phyloP scores from a whole-genome alignment of 2,329 filamentous ascomycete genomes.

The Beauveria varroae region DNA sequence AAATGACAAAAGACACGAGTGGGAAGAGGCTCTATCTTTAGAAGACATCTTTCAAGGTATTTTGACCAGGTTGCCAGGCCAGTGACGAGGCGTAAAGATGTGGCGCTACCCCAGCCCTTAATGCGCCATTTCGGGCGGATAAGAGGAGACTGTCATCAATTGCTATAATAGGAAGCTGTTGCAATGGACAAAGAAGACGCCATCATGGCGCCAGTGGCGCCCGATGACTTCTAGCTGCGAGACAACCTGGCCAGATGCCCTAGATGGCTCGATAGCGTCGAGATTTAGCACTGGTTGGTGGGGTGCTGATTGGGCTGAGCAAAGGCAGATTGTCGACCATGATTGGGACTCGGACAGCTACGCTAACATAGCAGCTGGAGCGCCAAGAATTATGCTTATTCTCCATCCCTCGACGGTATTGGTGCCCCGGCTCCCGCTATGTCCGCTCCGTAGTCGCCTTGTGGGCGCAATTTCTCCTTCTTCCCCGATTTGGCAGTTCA shows the following conservation, averaged over 20 bases:
- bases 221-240: background rate
- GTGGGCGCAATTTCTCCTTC: background rate
- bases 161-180: conserved; percentile 2
- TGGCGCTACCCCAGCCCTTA: background rate
- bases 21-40: too few relatives aligned
- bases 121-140: background rate
- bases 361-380: background rate
- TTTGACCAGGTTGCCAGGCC: background rate
- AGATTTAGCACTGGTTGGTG: background rate
- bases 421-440: background rate
- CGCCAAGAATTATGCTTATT: conserved; percentile 11
- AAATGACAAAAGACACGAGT: too few relatives aligned
- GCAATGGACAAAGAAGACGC: background rate
- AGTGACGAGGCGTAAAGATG: background rate
- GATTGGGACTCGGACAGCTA: background rate
- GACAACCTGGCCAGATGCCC: background rate
- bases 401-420: background rate
- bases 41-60: too few relatives aligned
- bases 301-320: background rate
- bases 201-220: background rate
- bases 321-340: background rate
- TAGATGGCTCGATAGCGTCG: background rate
- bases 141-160: background rate
- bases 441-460: too few relatives aligned
- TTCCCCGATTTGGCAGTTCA: conserved; percentile 1